Evolutionary conservation across 1,284 basidiomycete species (phyloP), one percentile per base, ranked within the genome.

Genomic region (Ustilago hordei): DNA sequence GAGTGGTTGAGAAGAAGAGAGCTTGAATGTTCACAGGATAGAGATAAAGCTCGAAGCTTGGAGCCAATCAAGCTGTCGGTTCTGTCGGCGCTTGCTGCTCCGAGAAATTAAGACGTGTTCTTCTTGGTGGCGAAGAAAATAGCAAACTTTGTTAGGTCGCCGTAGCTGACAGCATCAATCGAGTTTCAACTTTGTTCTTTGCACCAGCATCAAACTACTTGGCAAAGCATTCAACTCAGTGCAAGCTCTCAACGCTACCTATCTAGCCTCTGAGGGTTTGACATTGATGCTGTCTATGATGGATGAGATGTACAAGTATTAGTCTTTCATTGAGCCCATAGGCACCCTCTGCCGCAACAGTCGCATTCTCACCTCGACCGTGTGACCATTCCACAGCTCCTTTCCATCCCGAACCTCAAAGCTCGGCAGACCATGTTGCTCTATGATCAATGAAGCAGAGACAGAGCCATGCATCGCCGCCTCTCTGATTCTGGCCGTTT

Each of bases 391-490:
- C 79, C 79, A 80, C 7, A 66, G 34, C 67, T 79, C 69, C 13
- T 48, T 15, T 12, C 55, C 76, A 2, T 61, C 64, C 12, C 43
- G 11, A 7, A 69, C 38, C 5, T 66, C 62, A 41, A 79, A 74
- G 15, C 32, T 13, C 3, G 79, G 79, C 45, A 79, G 56, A 0
- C 79, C 79, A 7, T 74, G 76, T 63, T 81, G 79, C 54, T 81
- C 79, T 43, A 81, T 70, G 35, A 76, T 55, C 32, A 77, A 65
- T 17, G 76, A 79, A 28, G 79, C 79, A 11, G 76, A 76, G 1
- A 81, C 79, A 2, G 70, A 60, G 2, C 76, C 79, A 12, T 70
- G 52, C 41, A 69, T 64, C 4, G 79, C 79, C n/a, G 75, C 75
- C 39, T 63, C 38, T n/a, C 31, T 64, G 58, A 71, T 23, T 8